Conservation (phyloP, 1,284 basidiomycete genomes). For the Gomphus sp. region DNA sequence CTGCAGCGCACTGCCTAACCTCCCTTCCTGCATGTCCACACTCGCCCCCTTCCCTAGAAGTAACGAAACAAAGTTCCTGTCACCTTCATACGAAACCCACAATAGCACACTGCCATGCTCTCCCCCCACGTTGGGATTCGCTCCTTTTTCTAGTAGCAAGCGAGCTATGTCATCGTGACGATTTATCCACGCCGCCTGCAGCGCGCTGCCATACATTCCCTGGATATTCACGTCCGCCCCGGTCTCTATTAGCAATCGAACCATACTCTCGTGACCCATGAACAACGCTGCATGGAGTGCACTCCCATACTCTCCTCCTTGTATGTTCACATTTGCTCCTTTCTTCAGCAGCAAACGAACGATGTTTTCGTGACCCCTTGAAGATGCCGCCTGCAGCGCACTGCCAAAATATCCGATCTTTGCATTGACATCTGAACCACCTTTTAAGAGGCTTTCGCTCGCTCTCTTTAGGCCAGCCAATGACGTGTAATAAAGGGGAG, state of each 20-base stretch:
- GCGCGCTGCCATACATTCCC: no score
- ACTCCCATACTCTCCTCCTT: background rate
- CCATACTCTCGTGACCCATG: background rate
- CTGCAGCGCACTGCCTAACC: no score
- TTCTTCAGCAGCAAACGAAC: no score
- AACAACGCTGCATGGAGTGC: background rate
- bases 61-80: background rate
- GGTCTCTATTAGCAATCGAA: background rate
- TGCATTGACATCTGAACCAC: background rate
- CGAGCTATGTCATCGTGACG: no score
- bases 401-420: background rate
- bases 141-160: no score
- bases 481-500: background rate
- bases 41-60: no score
- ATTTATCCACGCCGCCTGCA: no score
- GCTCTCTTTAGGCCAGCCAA: background rate
- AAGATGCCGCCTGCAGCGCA: background rate
- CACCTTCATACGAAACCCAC: background rate
- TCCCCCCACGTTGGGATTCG: no score
- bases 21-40: no score
- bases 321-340: no score
- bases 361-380: background rate
- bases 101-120: background rate
- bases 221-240: background rate
- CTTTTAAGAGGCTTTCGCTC: background rate